Conservation (phyloP, 805 yeast species). For the Candida saitoana region DNA sequence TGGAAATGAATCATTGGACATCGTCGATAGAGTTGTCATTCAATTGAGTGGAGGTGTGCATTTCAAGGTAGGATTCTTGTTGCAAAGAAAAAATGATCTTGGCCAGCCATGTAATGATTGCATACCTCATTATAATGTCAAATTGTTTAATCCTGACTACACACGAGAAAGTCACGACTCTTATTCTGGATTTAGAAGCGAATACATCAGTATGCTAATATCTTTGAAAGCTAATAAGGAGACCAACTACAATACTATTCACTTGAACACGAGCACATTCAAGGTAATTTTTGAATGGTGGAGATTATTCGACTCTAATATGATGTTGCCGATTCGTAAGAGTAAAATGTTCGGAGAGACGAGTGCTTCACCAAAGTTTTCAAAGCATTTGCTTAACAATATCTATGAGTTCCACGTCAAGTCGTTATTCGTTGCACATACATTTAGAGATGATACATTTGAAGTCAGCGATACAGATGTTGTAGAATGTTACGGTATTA, state of each 20-base stretch:
- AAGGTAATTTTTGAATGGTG: slow-evolving; percentile 80
- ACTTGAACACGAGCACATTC: slow-evolving; percentile 68
- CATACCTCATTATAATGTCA: slow-evolving; percentile 58
- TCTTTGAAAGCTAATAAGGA: slow-evolving; percentile 33
- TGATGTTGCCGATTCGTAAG: slow-evolving; percentile 72
- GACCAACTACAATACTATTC: slow-evolving; percentile 61
- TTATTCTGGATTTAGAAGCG: slow-evolving; percentile 37
- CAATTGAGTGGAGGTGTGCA: slow-evolving; percentile 57
- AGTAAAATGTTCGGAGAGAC: slow-evolving; percentile 66
- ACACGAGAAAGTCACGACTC: slow-evolving; percentile 36
- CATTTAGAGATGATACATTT: slow-evolving; percentile 50
- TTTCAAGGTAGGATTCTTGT: slow-evolving; percentile 54
- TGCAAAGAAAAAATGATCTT: slow-evolving; percentile 41
- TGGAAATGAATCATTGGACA: slow-evolving; percentile 40
- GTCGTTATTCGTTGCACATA: slow-evolving; percentile 73
- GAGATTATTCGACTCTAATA: slow-evolving; percentile 73
- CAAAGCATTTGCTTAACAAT: slow-evolving; percentile 69
- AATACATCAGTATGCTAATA: slow-evolving; percentile 38
- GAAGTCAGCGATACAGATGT: slow-evolving; percentile 37
- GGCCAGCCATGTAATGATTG: slow-evolving; percentile 32
- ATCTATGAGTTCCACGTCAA: slow-evolving; percentile 71
- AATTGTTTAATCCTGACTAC: slow-evolving; percentile 54
- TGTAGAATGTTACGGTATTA: slow-evolving; percentile 64
- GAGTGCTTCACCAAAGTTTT: slow-evolving; percentile 60
- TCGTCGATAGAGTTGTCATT: slow-evolving; percentile 36